Evolutionary conservation across 2,329 filamentous ascomycete species (phyloP), one percentile per base, ranked within the genome.

Genomic region (Diaporthe caulivora): DNA sequence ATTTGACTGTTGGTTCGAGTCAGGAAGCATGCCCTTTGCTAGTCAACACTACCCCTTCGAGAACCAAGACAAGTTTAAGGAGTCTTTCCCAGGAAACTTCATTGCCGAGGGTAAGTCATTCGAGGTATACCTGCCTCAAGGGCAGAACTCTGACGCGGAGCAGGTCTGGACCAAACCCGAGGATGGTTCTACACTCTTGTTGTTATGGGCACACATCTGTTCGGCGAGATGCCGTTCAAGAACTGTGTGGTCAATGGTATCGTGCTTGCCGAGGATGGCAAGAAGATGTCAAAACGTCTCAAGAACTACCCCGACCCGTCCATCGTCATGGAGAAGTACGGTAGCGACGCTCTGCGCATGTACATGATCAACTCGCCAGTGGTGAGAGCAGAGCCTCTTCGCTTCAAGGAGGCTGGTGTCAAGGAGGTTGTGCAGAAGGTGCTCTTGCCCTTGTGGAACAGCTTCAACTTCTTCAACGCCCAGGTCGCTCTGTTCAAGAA

Each of bases 181-280:
- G 96, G 96, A 65, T 98, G 96, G 96, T 98, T 98, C 84, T 98
- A 98, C 82, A 98, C 95, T 1, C 85, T 98, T 75, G 91, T 94
- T 26, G 95, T 98, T 13, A 86, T 98, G 62, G 95, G 95, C 44
- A 97, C 94, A 10, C 94, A 97, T 81, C 88, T 98, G 5, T 97
- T 97, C 78, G 93, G 93, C 55, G 89, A 91, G 47, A 91, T 95
- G 2, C 95, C 96, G 0, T 98, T 98, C 88, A 92, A 97, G 84
- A 98, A 98, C 82, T 97, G 95, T 79, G 94, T 98, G n/a, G 95
- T 98, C 75, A 98, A 97, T 80, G 95, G 95, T 65, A 97, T 98
- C 76, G 95, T 98, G 6, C 88, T 98, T 53, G 95, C 95, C 0
- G 95, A 97, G 81, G 95, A 98, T 80, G 96, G 96, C 72, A 98